These are phyloP conservation scores for Chlorociboria aeruginascens DNA, from an alignment of 495 filamentous ascomycete species.

Conservation along the genomic window DNA sequence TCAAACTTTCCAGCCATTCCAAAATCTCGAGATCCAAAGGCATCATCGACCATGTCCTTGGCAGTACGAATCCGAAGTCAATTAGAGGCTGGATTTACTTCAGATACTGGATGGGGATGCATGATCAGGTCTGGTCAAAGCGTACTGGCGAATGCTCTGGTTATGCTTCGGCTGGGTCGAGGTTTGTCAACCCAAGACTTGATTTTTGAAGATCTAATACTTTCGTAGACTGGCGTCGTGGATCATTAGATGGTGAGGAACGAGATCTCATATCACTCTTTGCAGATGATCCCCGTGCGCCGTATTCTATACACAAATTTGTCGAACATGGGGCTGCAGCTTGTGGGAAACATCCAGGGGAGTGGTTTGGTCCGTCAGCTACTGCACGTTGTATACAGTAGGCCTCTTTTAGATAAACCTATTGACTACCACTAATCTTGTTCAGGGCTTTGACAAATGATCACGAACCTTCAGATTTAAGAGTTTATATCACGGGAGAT, in stretches of 20 bases:
- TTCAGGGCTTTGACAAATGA: slow-evolving; percentile 58
- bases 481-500: slow-evolving; percentile 83
- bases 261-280: slow-evolving; percentile 68
- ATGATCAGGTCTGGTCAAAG: slow-evolving; percentile 98
- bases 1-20: slow-evolving; percentile 76
- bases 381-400: slow-evolving; percentile 94
- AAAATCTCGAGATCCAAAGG: slow-evolving; percentile 59
- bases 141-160: slow-evolving; percentile 75
- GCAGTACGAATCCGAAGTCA: slow-evolving; percentile 73
- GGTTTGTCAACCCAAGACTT: slow-evolving; percentile 3
- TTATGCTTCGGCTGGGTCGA: slow-evolving; percentile 62
- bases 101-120: slow-evolving; percentile 95
- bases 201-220: slow-evolving; percentile 14
- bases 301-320: slow-evolving; percentile 92
- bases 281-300: slow-evolving; percentile 74
- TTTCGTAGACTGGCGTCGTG: slow-evolving; percentile 64
- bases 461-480: slow-evolving; percentile 42
- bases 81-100: slow-evolving; percentile 74
- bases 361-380: slow-evolving; percentile 99
- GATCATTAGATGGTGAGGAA: slow-evolving; percentile 47
- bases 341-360: slow-evolving; percentile 89
- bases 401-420: slow-evolving; percentile 22
- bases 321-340: slow-evolving; percentile 76
- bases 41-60: slow-evolving; percentile 65
- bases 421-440: slow-evolving; percentile 15